These are phyloP conservation scores for Leccinum griseonigrum DNA, from an alignment of 1,284 basidiomycete genomes.

Conservation along the genomic window DNA sequence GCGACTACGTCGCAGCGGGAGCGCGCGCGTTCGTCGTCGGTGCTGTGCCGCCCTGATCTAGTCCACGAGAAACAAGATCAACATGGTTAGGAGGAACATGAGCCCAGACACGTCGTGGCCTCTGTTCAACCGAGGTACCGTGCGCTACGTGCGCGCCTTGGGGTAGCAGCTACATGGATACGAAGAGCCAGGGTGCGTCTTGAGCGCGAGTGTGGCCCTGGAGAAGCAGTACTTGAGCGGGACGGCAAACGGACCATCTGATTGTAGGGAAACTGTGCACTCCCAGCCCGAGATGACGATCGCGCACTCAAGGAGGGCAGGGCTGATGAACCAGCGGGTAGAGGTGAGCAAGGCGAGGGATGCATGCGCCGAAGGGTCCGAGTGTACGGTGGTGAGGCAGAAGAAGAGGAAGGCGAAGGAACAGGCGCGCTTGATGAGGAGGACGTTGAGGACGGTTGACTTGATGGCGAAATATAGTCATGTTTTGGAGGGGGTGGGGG, in stretches of 20 bases:
- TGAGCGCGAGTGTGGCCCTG: constrained; percentile 49
- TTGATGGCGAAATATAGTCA: no score
- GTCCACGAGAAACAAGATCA: constrained; percentile 75
- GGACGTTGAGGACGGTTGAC: no score
- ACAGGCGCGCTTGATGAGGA: no score
- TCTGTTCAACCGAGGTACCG: constrained; percentile 56
- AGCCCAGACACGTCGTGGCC: constrained; percentile 97
- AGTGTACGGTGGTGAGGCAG: constrained; percentile 30
- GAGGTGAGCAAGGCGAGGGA: constrained; percentile 70
- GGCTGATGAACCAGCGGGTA: no score
- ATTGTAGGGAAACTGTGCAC: constrained; percentile 69
- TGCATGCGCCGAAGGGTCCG: constrained; percentile 39
- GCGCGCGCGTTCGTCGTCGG: constrained; percentile 32
- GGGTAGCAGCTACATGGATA: constrained; percentile 38
- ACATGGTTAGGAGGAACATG: constrained; percentile 86
- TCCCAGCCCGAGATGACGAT: constrained; percentile 57
- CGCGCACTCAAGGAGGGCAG: constrained; percentile 77
- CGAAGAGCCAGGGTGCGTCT: constrained; percentile 69
- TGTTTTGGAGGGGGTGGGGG: no score
- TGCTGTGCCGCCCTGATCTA: constrained; percentile 49
- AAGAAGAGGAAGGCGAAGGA: not conserved
- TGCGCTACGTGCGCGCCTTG: constrained; percentile 41
- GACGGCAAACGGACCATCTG: no score
- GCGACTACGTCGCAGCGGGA: not conserved
- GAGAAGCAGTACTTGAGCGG: constrained; percentile 55